Evolutionary conservation across 805 yeast species (phyloP).

Genomic region (Lipomyces oligophaga): DNA sequence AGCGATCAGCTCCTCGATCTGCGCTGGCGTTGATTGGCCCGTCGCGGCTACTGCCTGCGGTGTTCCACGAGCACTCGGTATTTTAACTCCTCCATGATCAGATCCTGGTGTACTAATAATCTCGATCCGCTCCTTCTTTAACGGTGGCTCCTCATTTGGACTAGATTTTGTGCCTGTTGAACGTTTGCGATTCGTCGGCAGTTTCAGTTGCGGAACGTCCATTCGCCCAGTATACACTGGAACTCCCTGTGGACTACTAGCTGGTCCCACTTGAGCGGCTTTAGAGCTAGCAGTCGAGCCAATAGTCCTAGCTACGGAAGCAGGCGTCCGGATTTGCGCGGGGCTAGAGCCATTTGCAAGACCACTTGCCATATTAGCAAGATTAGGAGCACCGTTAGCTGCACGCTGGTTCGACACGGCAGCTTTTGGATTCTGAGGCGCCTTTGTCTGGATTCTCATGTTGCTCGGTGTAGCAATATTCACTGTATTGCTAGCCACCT

Average conservation of each 20-base stretch:
- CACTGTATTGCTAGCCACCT: not conserved
- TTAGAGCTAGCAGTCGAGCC: slow-evolving; percentile 1
- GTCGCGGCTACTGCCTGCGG: slow-evolving; percentile 8
- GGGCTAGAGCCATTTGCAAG: too few relatives aligned
- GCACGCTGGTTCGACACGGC: too few relatives aligned
- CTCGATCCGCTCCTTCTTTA: slow-evolving; percentile 15
- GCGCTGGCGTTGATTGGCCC: not conserved
- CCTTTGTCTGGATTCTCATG: too few relatives aligned
- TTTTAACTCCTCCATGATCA: slow-evolving; percentile 1
- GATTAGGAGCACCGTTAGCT: too few relatives aligned
- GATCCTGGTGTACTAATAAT: slow-evolving; percentile 1
- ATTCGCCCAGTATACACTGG: slow-evolving; percentile 24
- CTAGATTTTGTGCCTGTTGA: slow-evolving; percentile 7
- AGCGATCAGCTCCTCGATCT: slow-evolving; percentile 7
- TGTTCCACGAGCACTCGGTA: slow-evolving; percentile 1
- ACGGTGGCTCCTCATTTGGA: slow-evolving; percentile 21
- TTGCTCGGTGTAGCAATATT: too few relatives aligned
- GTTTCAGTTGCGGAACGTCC: slow-evolving; percentile 20
- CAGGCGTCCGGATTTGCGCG: not conserved
- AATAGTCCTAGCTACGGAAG: slow-evolving; percentile 1
- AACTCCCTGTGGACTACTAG: slow-evolving; percentile 24
- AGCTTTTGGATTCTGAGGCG: too few relatives aligned
- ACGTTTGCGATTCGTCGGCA: slow-evolving; percentile 20
- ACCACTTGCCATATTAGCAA: too few relatives aligned
- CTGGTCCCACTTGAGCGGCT: too few relatives aligned